Base-by-base conservation (phyloP, 495 filamentous ascomycete genomes). In the Neurospora sp. region DNA sequence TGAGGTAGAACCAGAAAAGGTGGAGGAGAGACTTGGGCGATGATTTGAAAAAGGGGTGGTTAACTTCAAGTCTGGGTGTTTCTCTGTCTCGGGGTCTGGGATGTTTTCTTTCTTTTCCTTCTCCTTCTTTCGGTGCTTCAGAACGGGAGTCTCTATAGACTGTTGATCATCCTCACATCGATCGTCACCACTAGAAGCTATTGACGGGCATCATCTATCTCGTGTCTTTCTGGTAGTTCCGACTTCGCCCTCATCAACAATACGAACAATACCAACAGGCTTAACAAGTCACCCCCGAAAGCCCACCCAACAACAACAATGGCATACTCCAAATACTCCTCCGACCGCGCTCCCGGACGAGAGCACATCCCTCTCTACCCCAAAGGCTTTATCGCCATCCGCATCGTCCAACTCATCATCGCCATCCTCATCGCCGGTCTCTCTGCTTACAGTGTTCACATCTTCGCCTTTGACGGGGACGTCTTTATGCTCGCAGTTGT, bases 361-460 rank as follows among this genome's bases (percentile, higher is more conserved):
- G 81, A 83, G 73, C 85, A 87, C 71, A 81, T 85, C 53, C 82
- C 85, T 35, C 47, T 81, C 27, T 82, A 78, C n/a, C 84, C 85
- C 18, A 79, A 74, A 53, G 76, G 76, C 74, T 88, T 89, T 71
- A 83, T 89, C 69, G 82, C 84, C 20, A 79, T 94, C 27, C 87
- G 93, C 71, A 83, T 87, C 71, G 75, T 86, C 69, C 92, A 94
- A 77, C 81, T 87, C 35, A 76, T 91, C 45, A 80, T 93, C 69
- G 87, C 87, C n/a, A 77, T 94, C 73, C 84, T 90, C 68, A 82
- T 91, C 68, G 81, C 94, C 39, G 92, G 87, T n/a, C 76, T 94
- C 16, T 86, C 86, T 12, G 90, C 86, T 65, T 93, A 92, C 79
- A 85, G 90, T 85, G 77, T 73, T 78, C 81, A 71, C 5, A 76